Conservation (phyloP, 2,329 filamentous ascomycete genomes). For the Mycocentrospora acerina region DNA sequence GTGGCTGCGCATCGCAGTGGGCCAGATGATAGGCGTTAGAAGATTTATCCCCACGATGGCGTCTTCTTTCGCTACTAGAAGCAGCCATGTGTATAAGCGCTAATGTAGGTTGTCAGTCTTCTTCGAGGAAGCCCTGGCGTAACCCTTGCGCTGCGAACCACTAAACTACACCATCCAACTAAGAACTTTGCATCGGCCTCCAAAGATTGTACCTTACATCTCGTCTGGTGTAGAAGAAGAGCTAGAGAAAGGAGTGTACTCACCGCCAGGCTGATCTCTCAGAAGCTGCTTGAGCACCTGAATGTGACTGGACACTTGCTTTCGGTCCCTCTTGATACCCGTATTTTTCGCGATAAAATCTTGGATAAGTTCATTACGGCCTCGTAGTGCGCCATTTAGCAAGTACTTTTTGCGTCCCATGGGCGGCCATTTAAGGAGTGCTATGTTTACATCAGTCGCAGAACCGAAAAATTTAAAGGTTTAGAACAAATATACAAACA, state of each 20-base stretch:
- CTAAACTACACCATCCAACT: slow-evolving; percentile 6
- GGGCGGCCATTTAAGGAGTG: slow-evolving; percentile 54
- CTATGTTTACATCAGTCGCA: slow-evolving; percentile 9
- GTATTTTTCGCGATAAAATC: slow-evolving; percentile 59
- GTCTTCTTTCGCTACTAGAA: slow-evolving; percentile 32
- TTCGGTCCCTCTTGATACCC: slow-evolving; percentile 55
- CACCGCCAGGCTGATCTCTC: slow-evolving; percentile 55
- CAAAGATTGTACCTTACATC: too few relatives aligned
- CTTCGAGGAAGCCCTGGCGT: slow-evolving; percentile 12
- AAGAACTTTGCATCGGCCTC: not conserved
- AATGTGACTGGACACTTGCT: slow-evolving; percentile 66
- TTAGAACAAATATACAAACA: too few relatives aligned
- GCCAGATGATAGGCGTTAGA: slow-evolving; percentile 22
- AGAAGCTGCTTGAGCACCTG: slow-evolving; percentile 62
- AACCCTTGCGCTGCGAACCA: slow-evolving; percentile 5
- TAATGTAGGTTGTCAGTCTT: slow-evolving; percentile 26
- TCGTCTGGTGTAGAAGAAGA: too few relatives aligned
- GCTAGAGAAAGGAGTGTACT: slow-evolving; percentile 21
- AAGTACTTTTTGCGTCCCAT: slow-evolving; percentile 59
- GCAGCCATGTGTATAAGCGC: slow-evolving; percentile 47
- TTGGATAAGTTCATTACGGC: slow-evolving; percentile 63
- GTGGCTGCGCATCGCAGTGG: slow-evolving; percentile 19
- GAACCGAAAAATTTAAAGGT: too few relatives aligned
- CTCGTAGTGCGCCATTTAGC: slow-evolving; percentile 54
- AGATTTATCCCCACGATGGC: slow-evolving; percentile 17